Percentiles rank a stretch among this genome's conserved stretches.
phyloP scores from a whole-genome alignment of 495 filamentous ascomycete genomes.

The Penicillium coprophilum region DNA sequence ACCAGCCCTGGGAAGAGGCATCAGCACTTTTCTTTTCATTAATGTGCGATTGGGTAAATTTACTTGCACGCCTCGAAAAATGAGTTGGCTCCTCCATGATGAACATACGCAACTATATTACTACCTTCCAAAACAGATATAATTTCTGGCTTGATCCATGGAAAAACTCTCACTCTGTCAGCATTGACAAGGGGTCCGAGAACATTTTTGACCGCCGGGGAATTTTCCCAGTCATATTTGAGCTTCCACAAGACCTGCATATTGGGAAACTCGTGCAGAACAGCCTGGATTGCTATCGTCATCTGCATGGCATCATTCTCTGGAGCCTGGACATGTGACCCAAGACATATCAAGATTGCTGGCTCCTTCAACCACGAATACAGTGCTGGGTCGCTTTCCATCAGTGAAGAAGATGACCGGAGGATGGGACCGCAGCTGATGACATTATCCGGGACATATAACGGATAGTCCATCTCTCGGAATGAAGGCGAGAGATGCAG shows the following conservation, averaged over 20 bases:
- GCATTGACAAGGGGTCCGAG: conserved; percentile 20
- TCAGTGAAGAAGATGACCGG: conserved; percentile 31
- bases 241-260: conserved; percentile 54
- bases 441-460: conserved; percentile 44
- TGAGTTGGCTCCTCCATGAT: conserved; percentile 55
- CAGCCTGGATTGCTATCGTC: conserved; percentile 32
- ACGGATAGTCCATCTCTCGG: conserved; percentile 46
- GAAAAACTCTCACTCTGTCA: conserved; percentile 25
- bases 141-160: conserved; percentile 51
- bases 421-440: conserved; percentile 50
- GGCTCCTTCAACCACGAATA: conserved; percentile 46
- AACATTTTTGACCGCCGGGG: conserved; percentile 14
- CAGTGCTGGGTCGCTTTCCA: conserved; percentile 43
- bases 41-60: conserved; percentile 7
- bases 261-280: conserved; percentile 29
- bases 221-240: conserved; percentile 28
- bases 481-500: conserved; percentile 39
- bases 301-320: conserved; percentile 40
- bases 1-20: conserved; percentile 36
- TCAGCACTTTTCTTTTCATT: neutral
- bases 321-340: conserved; percentile 40
- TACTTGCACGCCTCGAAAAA: conserved; percentile 55
- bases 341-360: conserved; percentile 52
- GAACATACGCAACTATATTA: conserved; percentile 47
- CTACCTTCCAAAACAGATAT: conserved; percentile 47